These are phyloP conservation scores for Cryptococcus floricola DNA, from an alignment of 1,284 basidiomycete species.

Conservation along the genomic window DNA sequence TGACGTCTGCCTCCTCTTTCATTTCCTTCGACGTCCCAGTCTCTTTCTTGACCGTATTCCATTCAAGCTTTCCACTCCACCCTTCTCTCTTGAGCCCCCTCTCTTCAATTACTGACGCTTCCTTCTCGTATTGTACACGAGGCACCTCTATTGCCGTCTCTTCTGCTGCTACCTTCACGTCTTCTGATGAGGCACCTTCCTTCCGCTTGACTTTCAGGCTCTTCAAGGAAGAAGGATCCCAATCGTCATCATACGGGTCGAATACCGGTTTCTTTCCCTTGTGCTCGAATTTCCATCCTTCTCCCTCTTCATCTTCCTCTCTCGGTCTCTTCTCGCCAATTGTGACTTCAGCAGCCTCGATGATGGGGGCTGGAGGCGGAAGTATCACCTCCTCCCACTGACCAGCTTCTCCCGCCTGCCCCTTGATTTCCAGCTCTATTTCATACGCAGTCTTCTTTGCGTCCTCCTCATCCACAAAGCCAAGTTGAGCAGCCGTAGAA, in stretches of 20 bases:
- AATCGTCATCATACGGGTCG: slow-evolving; percentile 44
- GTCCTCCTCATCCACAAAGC: slow-evolving; percentile 66
- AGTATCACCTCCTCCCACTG: slow-evolving; percentile 72
- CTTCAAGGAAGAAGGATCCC: slow-evolving; percentile 30
- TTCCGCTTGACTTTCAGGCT: slow-evolving; percentile 38
- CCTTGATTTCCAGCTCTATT: slow-evolving; percentile 60
- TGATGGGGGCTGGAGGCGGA: slow-evolving; percentile 22
- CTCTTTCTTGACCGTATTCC: slow-evolving; percentile 1
- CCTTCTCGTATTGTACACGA: neutral
- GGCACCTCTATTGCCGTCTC: neutral
- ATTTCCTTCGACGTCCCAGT: neutral
- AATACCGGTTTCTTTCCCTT: slow-evolving; percentile 24
- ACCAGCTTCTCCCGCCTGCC: slow-evolving; percentile 68
- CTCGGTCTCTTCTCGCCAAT: slow-evolving; percentile 4
- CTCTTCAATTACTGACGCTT: neutral
- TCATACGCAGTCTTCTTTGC: slow-evolving; percentile 51
- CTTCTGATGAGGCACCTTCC: slow-evolving; percentile 18
- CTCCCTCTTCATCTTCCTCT: slow-evolving; percentile 26
- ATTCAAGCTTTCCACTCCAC: slow-evolving; percentile 25
- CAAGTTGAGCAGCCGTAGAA: slow-evolving; percentile 75
- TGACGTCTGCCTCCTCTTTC: neutral
- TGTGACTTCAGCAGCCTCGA: slow-evolving; percentile 15
- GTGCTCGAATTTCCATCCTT: slow-evolving; percentile 30
- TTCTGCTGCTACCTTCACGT: slow-evolving; percentile 9
- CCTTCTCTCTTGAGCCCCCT: slow-evolving; percentile 19